Base-by-base conservation (phyloP, 495 filamentous ascomycete genomes). In the Chaetomium fimeti region DNA sequence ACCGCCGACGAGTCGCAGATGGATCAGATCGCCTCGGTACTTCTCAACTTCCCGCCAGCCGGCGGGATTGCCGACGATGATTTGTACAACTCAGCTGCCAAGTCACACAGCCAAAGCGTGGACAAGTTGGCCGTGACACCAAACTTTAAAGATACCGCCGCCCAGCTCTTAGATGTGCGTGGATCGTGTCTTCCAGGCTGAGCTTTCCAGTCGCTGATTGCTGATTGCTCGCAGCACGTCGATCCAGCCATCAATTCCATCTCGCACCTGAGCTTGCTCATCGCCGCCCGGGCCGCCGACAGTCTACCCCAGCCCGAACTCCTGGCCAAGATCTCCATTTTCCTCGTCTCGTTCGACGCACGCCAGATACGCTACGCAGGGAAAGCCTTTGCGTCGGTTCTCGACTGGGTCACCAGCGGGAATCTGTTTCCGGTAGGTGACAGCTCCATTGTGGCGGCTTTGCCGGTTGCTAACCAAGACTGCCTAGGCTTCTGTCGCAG, bases 401-500 rank as follows among this genome's bases (percentile, higher is more conserved):
- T 81, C 12, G 59, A 62, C 12, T 65, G 64, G 36, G 68, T 74
- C 25, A 66, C 57, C 22, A 71, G 38, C 55, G 69, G 70, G 29
- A 62, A 66, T 18, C 38, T 77, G 32, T 72, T 80, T 48, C 79
- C 80, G 51, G 78, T 82, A 71, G 51, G 64, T 56, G 24, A 36
- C 49, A 9, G 27, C 28, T 29, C 12, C 16, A 7, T 9, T 3
- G 18, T 13, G 1, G 3, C 18, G 0, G 6, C 1, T 7, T 22
- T 13, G 27, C n/a, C 45, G 12, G 29, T 42, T 16, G 36, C 38
- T 64, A 25, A 64, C 24, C 2, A 61, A 24, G 11, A 20, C 11
- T n/a, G n/a, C n/a, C n/a, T 20, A 82, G 89, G 84, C 88, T 13
- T 73, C 80, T 3, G 72, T 85, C 49, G 89, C 86, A 11, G 80